phyloP scores from a whole-genome alignment of 768 basidiomycete species.

The Glaciozyma martinii region DNA sequence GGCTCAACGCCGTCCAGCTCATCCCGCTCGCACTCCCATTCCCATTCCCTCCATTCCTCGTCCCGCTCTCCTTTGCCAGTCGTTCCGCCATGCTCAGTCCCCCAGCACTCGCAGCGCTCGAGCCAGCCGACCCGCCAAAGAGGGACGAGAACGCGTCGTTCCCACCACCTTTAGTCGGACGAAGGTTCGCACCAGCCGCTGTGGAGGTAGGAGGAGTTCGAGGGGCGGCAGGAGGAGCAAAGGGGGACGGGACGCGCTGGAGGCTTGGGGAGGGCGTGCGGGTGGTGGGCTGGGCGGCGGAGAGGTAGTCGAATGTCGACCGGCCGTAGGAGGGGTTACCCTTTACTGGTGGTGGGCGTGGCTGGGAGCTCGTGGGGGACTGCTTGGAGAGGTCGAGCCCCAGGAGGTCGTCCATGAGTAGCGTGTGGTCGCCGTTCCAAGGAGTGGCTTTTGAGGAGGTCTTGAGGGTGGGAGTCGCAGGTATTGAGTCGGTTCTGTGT shows the following conservation, averaged over 20 bases:
- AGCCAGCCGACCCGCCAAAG: slow-evolving; percentile 4
- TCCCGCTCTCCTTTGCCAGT: slow-evolving; percentile 1
- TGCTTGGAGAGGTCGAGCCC: slow-evolving; percentile 24
- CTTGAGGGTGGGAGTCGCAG: no score
- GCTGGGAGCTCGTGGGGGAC: background rate
- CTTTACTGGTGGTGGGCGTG: background rate
- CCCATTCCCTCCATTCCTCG: slow-evolving; percentile 1
- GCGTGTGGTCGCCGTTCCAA: background rate
- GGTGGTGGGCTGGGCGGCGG: background rate
- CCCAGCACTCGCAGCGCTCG: no score
- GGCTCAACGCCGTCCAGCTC: background rate
- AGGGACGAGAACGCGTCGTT: slow-evolving; percentile 25
- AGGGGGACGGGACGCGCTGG: slow-evolving; percentile 1
- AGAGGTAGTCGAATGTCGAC: slow-evolving; percentile 26
- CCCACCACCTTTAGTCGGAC: background rate
- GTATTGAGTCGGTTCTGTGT: no score
- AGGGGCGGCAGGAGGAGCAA: background rate
- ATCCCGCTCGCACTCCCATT: background rate
- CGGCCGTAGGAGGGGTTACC: background rate
- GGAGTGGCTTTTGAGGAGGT: no score
- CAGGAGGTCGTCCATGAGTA: slow-evolving; percentile 33
- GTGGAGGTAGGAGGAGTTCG: background rate
- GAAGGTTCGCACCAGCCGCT: background rate
- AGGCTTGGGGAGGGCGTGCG: background rate
- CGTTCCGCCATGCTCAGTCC: slow-evolving; percentile 21